These are phyloP conservation scores for Castanea sativa DNA, from an alignment of 306 rosid genomes.

Conservation along the genomic window DNA sequence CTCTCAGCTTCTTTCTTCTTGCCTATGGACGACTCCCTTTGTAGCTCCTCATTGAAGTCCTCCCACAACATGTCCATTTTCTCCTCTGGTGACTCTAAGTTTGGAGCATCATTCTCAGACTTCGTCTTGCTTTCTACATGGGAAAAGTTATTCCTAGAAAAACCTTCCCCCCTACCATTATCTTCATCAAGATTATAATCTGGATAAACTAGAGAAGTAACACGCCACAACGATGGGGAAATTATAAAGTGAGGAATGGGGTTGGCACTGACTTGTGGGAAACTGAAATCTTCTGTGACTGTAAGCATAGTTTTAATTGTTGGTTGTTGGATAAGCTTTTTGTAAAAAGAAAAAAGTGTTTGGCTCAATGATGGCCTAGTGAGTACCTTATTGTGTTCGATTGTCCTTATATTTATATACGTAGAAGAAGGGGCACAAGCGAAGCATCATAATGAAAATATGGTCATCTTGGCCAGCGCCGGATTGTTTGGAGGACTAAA, in stretches of 20 bases:
- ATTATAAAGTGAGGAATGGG: not conserved
- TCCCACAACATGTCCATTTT: constrained; percentile 3
- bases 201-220: not conserved
- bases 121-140: not conserved
- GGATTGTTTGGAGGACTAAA: not conserved
- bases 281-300: not conserved
- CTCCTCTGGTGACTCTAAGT: not conserved
- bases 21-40: not conserved
- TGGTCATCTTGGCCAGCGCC: not conserved
- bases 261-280: not conserved
- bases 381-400: not conserved
- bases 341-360: not conserved
- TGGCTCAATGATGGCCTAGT: not conserved
- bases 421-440: not conserved
- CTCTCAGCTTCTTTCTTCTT: not conserved
- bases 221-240: not conserved
- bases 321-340: not conserved
- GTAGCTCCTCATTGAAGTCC: not conserved
- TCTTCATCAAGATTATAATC: not conserved
- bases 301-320: not conserved
- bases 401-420: not conserved
- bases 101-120: not conserved
- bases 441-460: not conserved
- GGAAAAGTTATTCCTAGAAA: not conserved
- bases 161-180: not conserved